Evolutionary conservation across 1,139 yeast species (phyloP).

Genomic region (Zhuliangozyma parablackwelliae): DNA sequence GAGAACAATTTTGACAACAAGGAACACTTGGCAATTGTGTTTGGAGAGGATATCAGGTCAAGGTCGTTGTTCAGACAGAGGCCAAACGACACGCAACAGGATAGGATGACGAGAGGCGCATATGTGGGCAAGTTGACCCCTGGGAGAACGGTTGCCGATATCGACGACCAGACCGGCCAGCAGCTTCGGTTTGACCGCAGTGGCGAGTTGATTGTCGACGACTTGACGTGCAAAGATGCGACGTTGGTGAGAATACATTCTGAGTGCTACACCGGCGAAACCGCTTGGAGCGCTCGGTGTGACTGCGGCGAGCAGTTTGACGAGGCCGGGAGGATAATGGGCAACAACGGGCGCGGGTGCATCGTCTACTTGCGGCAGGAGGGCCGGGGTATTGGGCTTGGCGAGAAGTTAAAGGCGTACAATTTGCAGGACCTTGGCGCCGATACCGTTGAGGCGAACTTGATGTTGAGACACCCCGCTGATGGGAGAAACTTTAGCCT

Average conservation of each 20-base stretch:
- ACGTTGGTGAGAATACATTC: conserved; percentile 75
- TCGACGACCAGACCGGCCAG: conserved; percentile 47
- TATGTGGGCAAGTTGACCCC: conserved; percentile 86
- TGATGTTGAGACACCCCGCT: conserved; percentile 91
- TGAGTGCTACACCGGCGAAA: conserved; percentile 98
- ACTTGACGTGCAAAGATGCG: conserved; percentile 43
- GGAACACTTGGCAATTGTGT: conserved; percentile 95
- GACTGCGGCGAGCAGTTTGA: conserved; percentile 99
- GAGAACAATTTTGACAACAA: conserved; percentile 81
- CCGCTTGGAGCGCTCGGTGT: conserved; percentile 98
- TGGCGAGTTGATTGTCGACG: conserved; percentile 49
- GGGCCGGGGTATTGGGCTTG: conserved; percentile 96
- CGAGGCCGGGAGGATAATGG: conserved; percentile 94
- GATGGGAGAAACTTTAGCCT: conserved; percentile 90
- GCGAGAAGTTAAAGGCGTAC: conserved; percentile 95
- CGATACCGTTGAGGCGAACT: conserved; percentile 94
- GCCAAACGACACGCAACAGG: conserved; percentile 77
- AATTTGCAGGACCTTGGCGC: conserved; percentile 97
- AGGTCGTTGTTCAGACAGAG: conserved; percentile 60
- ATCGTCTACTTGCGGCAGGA: conserved; percentile 95
- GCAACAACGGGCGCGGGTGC: conserved; percentile 81
- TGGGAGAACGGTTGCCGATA: conserved; percentile 62
- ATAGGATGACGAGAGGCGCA: conserved; percentile 96
- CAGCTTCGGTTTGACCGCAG: conserved; percentile 37
- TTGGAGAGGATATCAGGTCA: conserved; percentile 88